Evolutionary conservation across 2,329 filamentous ascomycete genomes (phyloP).

Genomic region (Rhexocercosporidium sp.): DNA sequence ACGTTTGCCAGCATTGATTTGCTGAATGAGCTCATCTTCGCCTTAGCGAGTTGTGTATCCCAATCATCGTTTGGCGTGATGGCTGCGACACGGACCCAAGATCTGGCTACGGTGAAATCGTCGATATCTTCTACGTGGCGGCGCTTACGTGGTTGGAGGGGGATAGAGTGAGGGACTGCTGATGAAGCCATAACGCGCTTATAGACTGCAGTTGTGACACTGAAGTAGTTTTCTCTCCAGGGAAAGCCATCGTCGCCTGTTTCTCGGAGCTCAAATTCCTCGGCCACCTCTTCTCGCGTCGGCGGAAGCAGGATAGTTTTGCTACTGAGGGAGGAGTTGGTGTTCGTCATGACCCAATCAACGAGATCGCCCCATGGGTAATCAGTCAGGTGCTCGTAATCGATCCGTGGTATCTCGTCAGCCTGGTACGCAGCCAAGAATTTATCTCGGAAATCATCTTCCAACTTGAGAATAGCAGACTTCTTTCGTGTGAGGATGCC

Average conservation of each 20-base stretch:
- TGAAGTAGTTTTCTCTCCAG: constrained; percentile 64
- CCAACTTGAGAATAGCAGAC: constrained; percentile 56
- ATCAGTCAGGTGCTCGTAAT: constrained; percentile 65
- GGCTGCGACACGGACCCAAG: constrained; percentile 65
- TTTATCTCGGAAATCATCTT: constrained; percentile 65
- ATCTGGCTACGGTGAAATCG: constrained; percentile 53
- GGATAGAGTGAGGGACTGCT: constrained; percentile 51
- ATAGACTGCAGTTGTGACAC: constrained; percentile 53
- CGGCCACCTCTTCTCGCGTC: constrained; percentile 51
- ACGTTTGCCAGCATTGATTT: constrained; percentile 31
- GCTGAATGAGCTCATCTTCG: constrained; percentile 48
- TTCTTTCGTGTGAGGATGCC: constrained; percentile 56
- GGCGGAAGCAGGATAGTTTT: constrained; percentile 53
- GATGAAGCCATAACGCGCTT: constrained; percentile 43
- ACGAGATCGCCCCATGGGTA: constrained; percentile 74
- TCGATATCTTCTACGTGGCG: constrained; percentile 36
- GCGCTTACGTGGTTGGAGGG: background rate
- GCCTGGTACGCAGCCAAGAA: constrained; percentile 71
- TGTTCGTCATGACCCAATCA: constrained; percentile 64
- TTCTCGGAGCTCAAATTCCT: constrained; percentile 43
- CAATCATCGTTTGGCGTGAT: constrained; percentile 57
- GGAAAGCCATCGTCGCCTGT: constrained; percentile 42
- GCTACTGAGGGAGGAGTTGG: constrained; percentile 45
- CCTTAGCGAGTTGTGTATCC: constrained; percentile 52
- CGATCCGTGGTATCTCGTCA: constrained; percentile 62